Conservation (phyloP, 305 asterid species). For the Fraxinus paxiana region DNA sequence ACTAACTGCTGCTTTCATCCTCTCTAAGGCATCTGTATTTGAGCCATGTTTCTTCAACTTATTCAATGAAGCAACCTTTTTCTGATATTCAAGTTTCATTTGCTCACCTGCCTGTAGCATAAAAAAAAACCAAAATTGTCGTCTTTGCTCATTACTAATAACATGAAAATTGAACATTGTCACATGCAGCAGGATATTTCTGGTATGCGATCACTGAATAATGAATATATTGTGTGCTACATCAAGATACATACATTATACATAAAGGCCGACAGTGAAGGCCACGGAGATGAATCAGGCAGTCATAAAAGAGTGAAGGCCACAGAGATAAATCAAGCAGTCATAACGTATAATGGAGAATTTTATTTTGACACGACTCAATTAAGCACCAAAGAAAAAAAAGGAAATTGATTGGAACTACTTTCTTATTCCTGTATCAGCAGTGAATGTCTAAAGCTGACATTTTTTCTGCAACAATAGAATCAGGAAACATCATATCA, state of each 20-base stretch:
- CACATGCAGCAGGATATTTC: not conserved
- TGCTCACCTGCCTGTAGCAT: constrained; percentile 83
- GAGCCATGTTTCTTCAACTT: constrained; percentile 82
- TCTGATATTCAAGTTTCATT: constrained; percentile 93
- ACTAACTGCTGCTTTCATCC: constrained; percentile 94
- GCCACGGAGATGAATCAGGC: not conserved
- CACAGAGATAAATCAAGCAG: not conserved
- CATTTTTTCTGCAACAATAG: not conserved
- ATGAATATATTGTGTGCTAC: not conserved
- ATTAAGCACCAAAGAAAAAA: not conserved
- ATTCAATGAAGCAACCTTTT: constrained; percentile 71
- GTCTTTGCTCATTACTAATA: not conserved
- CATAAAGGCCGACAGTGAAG: not conserved
- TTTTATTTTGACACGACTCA: not conserved
- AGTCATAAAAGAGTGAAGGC: not conserved
- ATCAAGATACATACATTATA: not conserved
- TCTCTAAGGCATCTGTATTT: constrained; percentile 73
- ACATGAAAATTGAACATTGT: not conserved
- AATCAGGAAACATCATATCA: not conserved
- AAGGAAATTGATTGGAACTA: not conserved
- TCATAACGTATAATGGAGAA: not conserved
- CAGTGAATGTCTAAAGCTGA: not conserved
- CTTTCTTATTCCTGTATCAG: not conserved
- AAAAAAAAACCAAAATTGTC: constrained; percentile 18
- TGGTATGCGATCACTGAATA: not conserved